These are phyloP conservation scores for Avena sativa DNA, from an alignment of 176 grass and related monocot species.

Conservation along the genomic window DNA sequence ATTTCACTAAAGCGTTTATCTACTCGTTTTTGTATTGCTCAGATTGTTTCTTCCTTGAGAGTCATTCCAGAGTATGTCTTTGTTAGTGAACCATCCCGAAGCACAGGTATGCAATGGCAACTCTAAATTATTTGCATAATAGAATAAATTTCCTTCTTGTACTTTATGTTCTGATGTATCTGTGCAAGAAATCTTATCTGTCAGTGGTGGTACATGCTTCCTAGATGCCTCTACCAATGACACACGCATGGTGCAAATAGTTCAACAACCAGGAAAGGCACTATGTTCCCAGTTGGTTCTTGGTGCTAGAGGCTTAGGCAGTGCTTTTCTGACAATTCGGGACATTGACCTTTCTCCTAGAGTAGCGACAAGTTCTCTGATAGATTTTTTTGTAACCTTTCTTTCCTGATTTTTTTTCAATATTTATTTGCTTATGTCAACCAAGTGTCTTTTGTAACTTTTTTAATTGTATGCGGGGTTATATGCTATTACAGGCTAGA, in stretches of 20 bases:
- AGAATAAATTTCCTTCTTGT: constrained; percentile 21
- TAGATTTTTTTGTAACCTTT: constrained; percentile 42
- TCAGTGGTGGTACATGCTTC: constrained; percentile 90
- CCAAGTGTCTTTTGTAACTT: constrained; percentile 17
- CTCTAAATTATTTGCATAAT: constrained; percentile 46
- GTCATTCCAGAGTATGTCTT: constrained; percentile 67
- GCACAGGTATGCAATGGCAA: constrained; percentile 66
- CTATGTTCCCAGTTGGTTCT: constrained; percentile 82
- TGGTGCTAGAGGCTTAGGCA: constrained; percentile 76
- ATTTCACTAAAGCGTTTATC: constrained; percentile 32
- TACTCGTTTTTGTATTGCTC: constrained; percentile 36
- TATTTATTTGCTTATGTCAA: constrained; percentile 34
- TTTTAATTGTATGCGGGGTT: constrained; percentile 2
- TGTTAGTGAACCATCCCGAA: constrained; percentile 81
- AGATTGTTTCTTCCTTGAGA: constrained; percentile 90
- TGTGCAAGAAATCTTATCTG: constrained; percentile 72
- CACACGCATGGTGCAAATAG: constrained; percentile 67
- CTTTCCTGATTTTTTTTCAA: constrained; percentile 29
- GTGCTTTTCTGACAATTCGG: constrained; percentile 67
- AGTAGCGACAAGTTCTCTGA: constrained; percentile 63
- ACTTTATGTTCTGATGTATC: constrained; percentile 43
- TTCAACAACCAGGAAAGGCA: constrained; percentile 65
- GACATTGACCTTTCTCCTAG: constrained; percentile 90
- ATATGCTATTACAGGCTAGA: constrained; percentile 59
- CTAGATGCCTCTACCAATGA: constrained; percentile 92